Percentiles rank a stretch among this genome's conserved stretches.
These are phyloP conservation scores for Gamsiella multidivaricata DNA, from an alignment of 192 early-diverging fungal genomes.

Conservation along the genomic window DNA sequence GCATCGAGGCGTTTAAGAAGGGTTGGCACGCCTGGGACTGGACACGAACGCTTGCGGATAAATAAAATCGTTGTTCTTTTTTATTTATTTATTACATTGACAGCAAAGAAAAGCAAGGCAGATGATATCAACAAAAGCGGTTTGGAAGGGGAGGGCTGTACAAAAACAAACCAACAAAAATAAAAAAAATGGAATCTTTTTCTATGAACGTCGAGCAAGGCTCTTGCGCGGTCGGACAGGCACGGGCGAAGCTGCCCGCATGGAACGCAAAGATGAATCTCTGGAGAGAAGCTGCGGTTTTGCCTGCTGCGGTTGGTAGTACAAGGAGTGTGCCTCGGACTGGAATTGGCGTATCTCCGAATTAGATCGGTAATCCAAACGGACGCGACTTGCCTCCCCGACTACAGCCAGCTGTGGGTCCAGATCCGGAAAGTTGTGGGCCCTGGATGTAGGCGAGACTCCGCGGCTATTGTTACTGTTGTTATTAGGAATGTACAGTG, in stretches of 20 bases:
- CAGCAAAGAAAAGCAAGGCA: too few species aligned
- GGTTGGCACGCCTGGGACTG: conserved; percentile 89
- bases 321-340: too few species aligned
- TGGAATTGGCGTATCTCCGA: too few species aligned
- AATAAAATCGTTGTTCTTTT: not conserved
- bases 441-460: not conserved
- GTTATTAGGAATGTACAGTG: not conserved
- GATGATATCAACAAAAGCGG: too few species aligned
- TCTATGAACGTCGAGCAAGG: not conserved
- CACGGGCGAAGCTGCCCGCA: not conserved
- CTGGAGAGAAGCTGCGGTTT: too few species aligned
- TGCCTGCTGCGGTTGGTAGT: too few species aligned
- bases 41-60: conserved; percentile 72
- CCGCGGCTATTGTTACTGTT: not conserved
- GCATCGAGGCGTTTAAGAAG: conserved; percentile 64
- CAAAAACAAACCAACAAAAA: too few species aligned
- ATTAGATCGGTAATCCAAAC: not conserved
- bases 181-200: too few species aligned
- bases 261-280: too few species aligned
- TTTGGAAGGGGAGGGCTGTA: too few species aligned
- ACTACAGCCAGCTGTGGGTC: conserved; percentile 4
- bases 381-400: conserved; percentile 13
- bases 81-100: not conserved
- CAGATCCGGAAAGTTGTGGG: not conserved
- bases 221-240: not conserved